These are phyloP conservation scores for Naganishia vaughanmartiniae DNA, from an alignment of 768 basidiomycete species.

Conservation along the genomic window DNA sequence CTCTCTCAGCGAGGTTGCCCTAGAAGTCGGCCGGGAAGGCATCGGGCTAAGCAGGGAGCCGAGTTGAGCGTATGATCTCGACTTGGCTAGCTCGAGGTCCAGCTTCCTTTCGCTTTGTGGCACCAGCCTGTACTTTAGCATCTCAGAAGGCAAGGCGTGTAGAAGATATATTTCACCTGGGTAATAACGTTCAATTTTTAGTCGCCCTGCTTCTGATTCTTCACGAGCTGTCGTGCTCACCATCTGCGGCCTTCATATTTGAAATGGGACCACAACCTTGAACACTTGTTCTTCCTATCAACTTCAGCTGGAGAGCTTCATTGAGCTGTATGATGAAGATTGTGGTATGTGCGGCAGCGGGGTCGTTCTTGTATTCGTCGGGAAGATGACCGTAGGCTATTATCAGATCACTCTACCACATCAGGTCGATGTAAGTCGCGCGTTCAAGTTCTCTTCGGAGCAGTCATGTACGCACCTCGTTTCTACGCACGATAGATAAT, in stretches of 20 bases:
- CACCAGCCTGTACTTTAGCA: neutral
- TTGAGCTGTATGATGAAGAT: neutral
- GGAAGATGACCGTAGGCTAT: conserved; percentile 19
- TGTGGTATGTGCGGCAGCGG: conserved; percentile 3
- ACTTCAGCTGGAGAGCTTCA: neutral
- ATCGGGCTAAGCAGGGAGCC: conserved; percentile 4
- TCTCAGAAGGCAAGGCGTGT: neutral
- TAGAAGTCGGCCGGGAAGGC: conserved; percentile 10
- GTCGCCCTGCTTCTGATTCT: neutral
- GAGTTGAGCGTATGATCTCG: conserved; percentile 9
- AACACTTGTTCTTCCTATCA: conserved; percentile 15
- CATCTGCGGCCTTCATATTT: neutral
- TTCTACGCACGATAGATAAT: neutral
- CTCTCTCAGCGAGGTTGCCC: conserved; percentile 2
- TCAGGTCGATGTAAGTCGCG: neutral
- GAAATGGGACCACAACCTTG: conserved; percentile 18
- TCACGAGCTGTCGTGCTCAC: neutral
- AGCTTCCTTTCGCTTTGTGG: conserved; percentile 7
- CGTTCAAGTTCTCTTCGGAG: neutral
- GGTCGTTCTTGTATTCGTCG: conserved; percentile 4
- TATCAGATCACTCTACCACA: neutral
- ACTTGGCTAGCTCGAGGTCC: neutral
- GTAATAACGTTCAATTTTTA: neutral
- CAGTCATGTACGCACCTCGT: neutral
- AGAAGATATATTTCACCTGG: conserved; percentile 8